Base-by-base conservation (phyloP, 805 yeast species). In the Saccharomycopsis fermentans region DNA sequence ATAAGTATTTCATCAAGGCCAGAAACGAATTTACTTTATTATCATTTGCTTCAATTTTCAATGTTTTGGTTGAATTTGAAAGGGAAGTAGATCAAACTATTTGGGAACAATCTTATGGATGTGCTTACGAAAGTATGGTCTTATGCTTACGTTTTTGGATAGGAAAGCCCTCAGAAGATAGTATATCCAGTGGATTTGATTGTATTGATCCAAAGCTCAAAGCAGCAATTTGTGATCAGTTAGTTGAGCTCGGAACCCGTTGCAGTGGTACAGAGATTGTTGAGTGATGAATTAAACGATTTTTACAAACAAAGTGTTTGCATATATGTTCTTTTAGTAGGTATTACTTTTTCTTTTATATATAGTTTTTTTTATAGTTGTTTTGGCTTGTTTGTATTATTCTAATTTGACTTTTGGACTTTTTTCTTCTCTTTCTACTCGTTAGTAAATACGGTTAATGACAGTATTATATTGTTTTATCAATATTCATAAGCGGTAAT, bases 221-320 rank as follows among this genome's bases (percentile, higher is more conserved):
- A 59, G 64, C 68, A 51, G 70, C 68, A 52, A 65, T 69, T 6
- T 66, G 71, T 57, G 72, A 68, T 55, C 60, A 65, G 39, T 62
- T 69, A 40, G 70, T 69, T 47, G 59, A 61, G 17, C 64, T 64
- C 21, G 67, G 70, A 16, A 65, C 65, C 50, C 50, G 60, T 8
- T 63, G 67, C 52, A 66, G 64, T 50, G 68, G 63, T 19, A 50
- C 55, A 17, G 60, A 58, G 17, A 40, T 50, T 35, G 35, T 32
- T 11, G 51, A 24, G 35, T 12, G 14, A 27, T 27, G 29, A 27
- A 27, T 50, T 19, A 24, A 2, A 51, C n/a, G 3, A 35, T 24
- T 54, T n/a, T 16, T 39, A 17, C 29, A 11, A 21, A 43, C 5
- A 4, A 39, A 27, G 12, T 29, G 24, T 50, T 40, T 2, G 21